These are phyloP conservation scores for Aspergillus luchuensis DNA, from an alignment of 2,329 filamentous ascomycete genomes.

Conservation along the genomic window DNA sequence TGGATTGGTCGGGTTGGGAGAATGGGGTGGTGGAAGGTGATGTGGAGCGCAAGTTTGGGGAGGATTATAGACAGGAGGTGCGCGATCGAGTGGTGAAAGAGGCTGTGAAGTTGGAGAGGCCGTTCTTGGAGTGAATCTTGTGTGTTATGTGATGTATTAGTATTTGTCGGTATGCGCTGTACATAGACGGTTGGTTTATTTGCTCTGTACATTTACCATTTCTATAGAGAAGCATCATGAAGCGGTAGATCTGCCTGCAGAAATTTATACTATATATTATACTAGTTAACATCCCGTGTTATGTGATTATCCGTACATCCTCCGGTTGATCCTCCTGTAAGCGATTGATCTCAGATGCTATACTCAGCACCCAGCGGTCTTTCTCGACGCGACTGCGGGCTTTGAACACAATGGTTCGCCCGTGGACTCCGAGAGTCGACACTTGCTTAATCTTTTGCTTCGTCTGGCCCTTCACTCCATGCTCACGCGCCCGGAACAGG, in stretches of 20 bases:
- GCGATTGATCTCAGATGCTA: slow-evolving; percentile 67
- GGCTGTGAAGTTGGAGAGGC: slow-evolving; percentile 39
- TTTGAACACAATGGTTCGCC: slow-evolving; percentile 66
- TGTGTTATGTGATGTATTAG: neutral
- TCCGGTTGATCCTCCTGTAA: slow-evolving; percentile 50
- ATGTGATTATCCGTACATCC: slow-evolving; percentile 50
- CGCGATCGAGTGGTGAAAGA: slow-evolving; percentile 41
- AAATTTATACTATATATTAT: neutral
- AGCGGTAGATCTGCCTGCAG: slow-evolving; percentile 2
- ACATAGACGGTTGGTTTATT: neutral
- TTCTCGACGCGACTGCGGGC: slow-evolving; percentile 65
- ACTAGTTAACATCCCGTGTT: neutral
- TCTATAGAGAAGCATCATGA: neutral
- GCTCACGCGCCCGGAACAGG: slow-evolving; percentile 53
- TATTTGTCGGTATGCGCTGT: slow-evolving; percentile 9
- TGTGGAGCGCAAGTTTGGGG: slow-evolving; percentile 24
- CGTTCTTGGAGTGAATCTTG: slow-evolving; percentile 24
- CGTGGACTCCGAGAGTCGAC: slow-evolving; percentile 61
- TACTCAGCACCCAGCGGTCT: slow-evolving; percentile 68
- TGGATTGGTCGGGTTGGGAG: slow-evolving; percentile 44
- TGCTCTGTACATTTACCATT: neutral
- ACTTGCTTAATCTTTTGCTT: slow-evolving; percentile 59
- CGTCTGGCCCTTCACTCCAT: slow-evolving; percentile 41
- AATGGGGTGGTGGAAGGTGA: slow-evolving; percentile 29
- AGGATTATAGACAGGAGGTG: slow-evolving; percentile 37